phyloP scores from a whole-genome alignment of 192 early-diverging fungal species.

The Hyaloraphidium curvatum region DNA sequence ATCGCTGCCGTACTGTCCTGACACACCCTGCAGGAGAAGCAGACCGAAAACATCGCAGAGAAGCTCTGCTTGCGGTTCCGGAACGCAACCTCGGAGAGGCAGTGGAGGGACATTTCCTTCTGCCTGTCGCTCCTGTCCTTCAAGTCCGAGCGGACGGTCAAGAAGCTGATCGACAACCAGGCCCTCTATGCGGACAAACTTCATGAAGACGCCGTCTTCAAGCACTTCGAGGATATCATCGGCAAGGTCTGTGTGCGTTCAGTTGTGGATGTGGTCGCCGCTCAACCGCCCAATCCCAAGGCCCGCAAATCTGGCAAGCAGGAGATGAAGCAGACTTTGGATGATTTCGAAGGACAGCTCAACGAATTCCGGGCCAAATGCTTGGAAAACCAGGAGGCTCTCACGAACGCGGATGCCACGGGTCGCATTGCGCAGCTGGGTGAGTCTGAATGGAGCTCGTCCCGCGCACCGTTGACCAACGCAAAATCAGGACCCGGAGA shows the following conservation, averaged over 20 bases:
- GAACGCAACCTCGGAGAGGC: constrained; percentile 49
- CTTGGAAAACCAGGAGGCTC: constrained; percentile 33
- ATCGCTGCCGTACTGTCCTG: background rate
- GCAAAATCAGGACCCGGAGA: too few relatives aligned
- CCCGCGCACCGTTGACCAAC: too few relatives aligned
- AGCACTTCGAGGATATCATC: constrained; percentile 71
- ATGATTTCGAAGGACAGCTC: constrained; percentile 72
- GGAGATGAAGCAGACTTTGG: constrained; percentile 58
- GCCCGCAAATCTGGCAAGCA: constrained; percentile 40
- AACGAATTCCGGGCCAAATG: constrained; percentile 46
- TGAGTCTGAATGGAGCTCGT: too few relatives aligned
- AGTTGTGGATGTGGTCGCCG: background rate
- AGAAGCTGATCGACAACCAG: constrained; percentile 53
- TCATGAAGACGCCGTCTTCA: constrained; percentile 61
- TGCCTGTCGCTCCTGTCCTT: constrained; percentile 79
- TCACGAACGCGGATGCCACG: constrained; percentile 6
- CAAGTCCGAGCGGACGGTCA: constrained; percentile 68
- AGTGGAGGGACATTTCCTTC: constrained; percentile 85
- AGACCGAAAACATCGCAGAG: constrained; percentile 85
- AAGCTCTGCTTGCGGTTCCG: constrained; percentile 91
- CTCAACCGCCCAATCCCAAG: constrained; percentile 23
- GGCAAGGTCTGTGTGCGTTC: constrained; percentile 34
- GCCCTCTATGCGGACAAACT: constrained; percentile 73
- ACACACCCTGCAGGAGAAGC: constrained; percentile 47
- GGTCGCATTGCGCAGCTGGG: too few relatives aligned